Evolutionary conservation across 192 early-diverging fungal species (phyloP).

Genomic region (Backusella tarrabulga): DNA sequence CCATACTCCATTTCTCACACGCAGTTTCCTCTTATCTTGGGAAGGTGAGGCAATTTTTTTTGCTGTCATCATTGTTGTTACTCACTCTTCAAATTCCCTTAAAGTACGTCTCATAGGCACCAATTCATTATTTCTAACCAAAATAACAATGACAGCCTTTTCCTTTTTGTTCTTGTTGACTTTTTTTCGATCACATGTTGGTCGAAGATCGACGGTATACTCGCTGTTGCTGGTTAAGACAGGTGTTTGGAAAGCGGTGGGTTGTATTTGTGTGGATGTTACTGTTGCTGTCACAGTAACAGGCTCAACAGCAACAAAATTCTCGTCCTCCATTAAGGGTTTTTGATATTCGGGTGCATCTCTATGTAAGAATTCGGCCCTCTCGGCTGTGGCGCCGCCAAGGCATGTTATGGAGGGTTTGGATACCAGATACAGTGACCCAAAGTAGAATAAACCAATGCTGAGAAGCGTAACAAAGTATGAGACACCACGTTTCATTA

Average conservation of each 20-base stretch:
- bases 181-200: background rate
- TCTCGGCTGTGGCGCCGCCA: background rate
- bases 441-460: slow-evolving; percentile 3
- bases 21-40: background rate
- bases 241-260: background rate
- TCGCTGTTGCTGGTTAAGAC: background rate
- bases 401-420: background rate
- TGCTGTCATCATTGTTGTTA: background rate
- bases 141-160: slow-evolving; percentile 67
- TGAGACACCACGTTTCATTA: slow-evolving; percentile 6
- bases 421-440: slow-evolving; percentile 13
- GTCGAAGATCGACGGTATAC: background rate
- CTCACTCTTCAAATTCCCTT: slow-evolving; percentile 61
- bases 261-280: background rate
- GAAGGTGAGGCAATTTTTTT: background rate
- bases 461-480: background rate
- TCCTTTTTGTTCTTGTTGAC: slow-evolving; percentile 7
- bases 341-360: background rate
- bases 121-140: slow-evolving; percentile 71
- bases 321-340: background rate
- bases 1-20: background rate
- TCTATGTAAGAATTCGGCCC: background rate
- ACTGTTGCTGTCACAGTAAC: background rate
- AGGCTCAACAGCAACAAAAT: background rate
- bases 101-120: slow-evolving; percentile 61